These are phyloP conservation scores for Aechmea fasciata DNA, from an alignment of 176 grass and related monocot species.

Conservation along the genomic window DNA sequence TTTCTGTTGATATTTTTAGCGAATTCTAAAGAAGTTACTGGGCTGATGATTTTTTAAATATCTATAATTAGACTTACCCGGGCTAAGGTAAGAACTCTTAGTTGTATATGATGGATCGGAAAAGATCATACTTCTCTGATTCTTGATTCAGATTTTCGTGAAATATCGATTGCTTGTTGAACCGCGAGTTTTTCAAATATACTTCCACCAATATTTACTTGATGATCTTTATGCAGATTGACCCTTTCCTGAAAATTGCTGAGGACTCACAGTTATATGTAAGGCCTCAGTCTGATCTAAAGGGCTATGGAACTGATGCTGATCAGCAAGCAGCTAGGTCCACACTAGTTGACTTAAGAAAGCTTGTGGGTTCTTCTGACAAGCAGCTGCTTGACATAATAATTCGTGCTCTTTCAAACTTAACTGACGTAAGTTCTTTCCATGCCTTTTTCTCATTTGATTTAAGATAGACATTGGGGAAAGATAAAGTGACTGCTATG, in stretches of 20 bases:
- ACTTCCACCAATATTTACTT: conserved; percentile 11
- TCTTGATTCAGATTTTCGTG: no score
- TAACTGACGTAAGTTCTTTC: conserved; percentile 47
- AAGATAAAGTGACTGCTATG: not conserved
- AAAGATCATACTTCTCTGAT: no score
- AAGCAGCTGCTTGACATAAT: conserved; percentile 58
- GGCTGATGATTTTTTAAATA: no score
- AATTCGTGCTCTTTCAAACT: conserved; percentile 39
- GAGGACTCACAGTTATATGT: conserved; percentile 87
- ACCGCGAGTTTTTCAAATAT: not conserved
- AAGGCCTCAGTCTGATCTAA: conserved; percentile 70
- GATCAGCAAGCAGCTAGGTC: conserved; percentile 60
- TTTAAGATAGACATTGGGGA: conserved; percentile 20
- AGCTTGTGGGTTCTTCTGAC: conserved; percentile 36
- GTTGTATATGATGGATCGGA: no score
- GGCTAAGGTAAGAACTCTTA: no score
- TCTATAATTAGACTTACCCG: no score
- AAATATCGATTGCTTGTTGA: no score
- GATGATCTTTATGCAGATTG: conserved; percentile 45
- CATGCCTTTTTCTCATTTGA: not conserved
- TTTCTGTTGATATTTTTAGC: no score
- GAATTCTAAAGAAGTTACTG: no score
- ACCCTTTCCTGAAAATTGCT: conserved; percentile 78
- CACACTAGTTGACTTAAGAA: conserved; percentile 49
- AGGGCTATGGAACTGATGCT: conserved; percentile 57